Base-by-base conservation (phyloP, 768 basidiomycete genomes). In the Asterophora parasitica region DNA sequence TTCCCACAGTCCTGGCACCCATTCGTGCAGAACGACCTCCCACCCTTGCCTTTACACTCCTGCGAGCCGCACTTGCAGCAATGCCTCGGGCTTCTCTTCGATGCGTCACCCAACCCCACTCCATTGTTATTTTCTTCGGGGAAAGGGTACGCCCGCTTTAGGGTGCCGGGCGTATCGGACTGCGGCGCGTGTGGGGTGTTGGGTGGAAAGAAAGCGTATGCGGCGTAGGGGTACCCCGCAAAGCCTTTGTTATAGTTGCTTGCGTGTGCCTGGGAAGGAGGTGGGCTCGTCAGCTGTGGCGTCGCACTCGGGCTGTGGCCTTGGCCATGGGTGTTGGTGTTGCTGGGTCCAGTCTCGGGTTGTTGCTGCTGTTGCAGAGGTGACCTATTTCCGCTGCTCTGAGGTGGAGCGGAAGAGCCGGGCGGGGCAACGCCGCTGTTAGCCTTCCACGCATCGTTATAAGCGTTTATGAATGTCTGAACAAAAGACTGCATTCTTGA, bases 1-100 rank as follows among this genome's bases (percentile, higher is more conserved):
- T 84, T 83, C n/a, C 85, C 85, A 61, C 88, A 91, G 63, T 91
- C 88, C 67, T 87, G 84, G 54, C 88, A 90, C 34, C 79, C 69
- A 61, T 82, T 88, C 56, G 68, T 70, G 60, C 88, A 91, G 60
- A 87, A 88, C 36, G 70, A 69, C 32, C 86, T 71, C 4, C 88
- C 88, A 3, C 88, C 88, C 56, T 89, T 90, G 41, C 88, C 88
- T 61, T 89, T 90, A 63, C 88, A 91, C 17, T 85, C 80, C 64
- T 83, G 80, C 32, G 79, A 82, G 12, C 88, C 88, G 48, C 88
- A 90, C 67, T 91, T 91, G 62, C 82, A 83, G 57, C 88, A 91
- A 58, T 89, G 88, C 33, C 88, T 53, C 39, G 76, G 82, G 36
- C 79, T 79, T 2, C 88, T 76, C 60, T 86, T 86, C 55, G 65